Evolutionary conservation across 192 early-diverging fungal genomes (phyloP).

Genomic region (Entomortierella chlamydospora): DNA sequence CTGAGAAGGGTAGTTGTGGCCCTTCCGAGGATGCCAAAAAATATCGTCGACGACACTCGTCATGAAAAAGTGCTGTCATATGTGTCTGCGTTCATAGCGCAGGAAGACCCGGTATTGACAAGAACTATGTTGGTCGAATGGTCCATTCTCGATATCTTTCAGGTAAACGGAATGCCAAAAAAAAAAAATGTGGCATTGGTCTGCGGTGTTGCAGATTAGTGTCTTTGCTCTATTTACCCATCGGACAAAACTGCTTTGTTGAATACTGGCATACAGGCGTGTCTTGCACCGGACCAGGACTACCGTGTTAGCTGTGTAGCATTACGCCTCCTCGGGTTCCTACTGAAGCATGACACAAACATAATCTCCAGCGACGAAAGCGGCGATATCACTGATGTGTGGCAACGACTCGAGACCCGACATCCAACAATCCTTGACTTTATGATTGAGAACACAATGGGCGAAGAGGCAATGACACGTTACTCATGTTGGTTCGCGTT

Average conservation of each 20-base stretch:
- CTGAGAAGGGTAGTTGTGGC: slow-evolving; percentile 62
- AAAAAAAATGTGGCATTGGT: too few relatives aligned
- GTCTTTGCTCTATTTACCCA: too few relatives aligned
- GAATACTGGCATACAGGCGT: slow-evolving; percentile 4
- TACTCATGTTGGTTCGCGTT: slow-evolving; percentile 54
- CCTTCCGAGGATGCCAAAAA: slow-evolving; percentile 72
- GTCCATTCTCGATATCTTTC: slow-evolving; percentile 55
- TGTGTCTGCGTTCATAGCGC: slow-evolving; percentile 58
- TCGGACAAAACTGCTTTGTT: not conserved
- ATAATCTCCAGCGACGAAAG: not conserved
- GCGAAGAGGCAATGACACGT: slow-evolving; percentile 51
- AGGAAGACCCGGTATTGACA: slow-evolving; percentile 38
- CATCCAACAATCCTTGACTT: slow-evolving; percentile 40
- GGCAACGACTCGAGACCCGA: slow-evolving; percentile 18
- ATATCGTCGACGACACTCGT: slow-evolving; percentile 80
- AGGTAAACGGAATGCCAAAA: too few relatives aligned
- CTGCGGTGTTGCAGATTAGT: too few relatives aligned
- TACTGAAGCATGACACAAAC: slow-evolving; percentile 23
- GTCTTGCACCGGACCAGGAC: slow-evolving; percentile 37
- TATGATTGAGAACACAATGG: slow-evolving; percentile 43
- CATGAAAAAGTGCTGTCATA: slow-evolving; percentile 83
- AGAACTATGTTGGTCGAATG: slow-evolving; percentile 50
- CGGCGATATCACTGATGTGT: slow-evolving; percentile 10
- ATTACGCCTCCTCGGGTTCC: slow-evolving; percentile 46
- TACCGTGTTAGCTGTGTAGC: slow-evolving; percentile 55